Evolutionary conservation across 306 rosid species (phyloP).

Genomic region (Vigna mungo): DNA sequence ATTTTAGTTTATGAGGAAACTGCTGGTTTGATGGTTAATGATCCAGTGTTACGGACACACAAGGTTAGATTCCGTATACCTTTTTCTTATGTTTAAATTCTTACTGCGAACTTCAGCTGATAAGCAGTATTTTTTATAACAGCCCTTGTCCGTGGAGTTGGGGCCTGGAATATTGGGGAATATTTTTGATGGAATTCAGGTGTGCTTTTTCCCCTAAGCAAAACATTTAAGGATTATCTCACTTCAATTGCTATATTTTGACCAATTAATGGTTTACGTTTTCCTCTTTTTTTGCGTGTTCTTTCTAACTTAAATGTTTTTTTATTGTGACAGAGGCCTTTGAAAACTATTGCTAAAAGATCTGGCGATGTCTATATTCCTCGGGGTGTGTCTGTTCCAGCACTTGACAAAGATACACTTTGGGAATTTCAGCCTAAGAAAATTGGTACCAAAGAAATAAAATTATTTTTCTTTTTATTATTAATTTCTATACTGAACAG

Average conservation of each 20-base stretch:
- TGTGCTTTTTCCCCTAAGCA: conserved; percentile 45
- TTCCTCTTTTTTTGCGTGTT: not conserved
- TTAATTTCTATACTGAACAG: not conserved
- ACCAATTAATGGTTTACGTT: conserved; percentile 2
- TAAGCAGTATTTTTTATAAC: conserved; percentile 43
- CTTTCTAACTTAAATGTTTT: not conserved
- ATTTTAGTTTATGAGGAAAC: conserved; percentile 97
- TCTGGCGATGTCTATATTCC: conserved; percentile 99
- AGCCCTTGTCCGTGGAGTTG: conserved; percentile 99
- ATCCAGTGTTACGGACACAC: conserved; percentile 94
- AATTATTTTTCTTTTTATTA: conserved; percentile 5
- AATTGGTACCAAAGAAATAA: conserved; percentile 56
- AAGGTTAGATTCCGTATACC: conserved; percentile 59
- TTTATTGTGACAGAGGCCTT: conserved; percentile 71
- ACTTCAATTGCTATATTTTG: not conserved
- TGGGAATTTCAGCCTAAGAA: conserved; percentile 98
- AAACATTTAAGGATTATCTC: not conserved
- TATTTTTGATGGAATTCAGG: conserved; percentile 99
- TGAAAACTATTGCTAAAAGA: conserved; percentile 94
- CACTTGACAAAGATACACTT: conserved; percentile 92
- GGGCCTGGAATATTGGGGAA: conserved; percentile 99
- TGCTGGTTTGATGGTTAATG: conserved; percentile 93
- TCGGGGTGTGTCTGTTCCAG: conserved; percentile 96
- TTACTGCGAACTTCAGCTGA: conserved; percentile 40
- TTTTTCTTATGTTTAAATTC: conserved; percentile 21